Conservation (phyloP, 495 filamentous ascomycete genomes). For the Lindgomyces ingoldianus region DNA sequence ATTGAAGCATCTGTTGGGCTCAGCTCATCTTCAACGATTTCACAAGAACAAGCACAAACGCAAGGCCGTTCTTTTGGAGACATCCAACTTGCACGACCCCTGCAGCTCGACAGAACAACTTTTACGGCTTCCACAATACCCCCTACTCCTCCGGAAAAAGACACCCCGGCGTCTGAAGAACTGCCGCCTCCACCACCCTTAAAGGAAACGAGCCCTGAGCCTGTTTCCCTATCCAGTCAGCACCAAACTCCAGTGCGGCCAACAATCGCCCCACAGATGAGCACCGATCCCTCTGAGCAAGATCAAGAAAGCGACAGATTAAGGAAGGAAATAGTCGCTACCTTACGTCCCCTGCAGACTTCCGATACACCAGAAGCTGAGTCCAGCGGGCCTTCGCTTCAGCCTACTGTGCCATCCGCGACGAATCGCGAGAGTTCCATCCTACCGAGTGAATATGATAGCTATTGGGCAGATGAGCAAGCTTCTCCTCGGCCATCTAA, state of each 20-base stretch:
- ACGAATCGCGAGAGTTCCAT: slow-evolving; percentile 51
- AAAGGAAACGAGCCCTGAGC: slow-evolving; percentile 47
- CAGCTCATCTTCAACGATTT: slow-evolving; percentile 1
- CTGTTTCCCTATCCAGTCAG: slow-evolving; percentile 29
- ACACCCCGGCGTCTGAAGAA: slow-evolving; percentile 30
- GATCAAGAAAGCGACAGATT: slow-evolving; percentile 76
- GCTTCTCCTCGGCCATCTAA: slow-evolving; percentile 34
- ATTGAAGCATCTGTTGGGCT: slow-evolving; percentile 37
- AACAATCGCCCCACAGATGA: slow-evolving; percentile 56
- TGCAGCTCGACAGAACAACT: slow-evolving; percentile 34
- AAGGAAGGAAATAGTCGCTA: slow-evolving; percentile 77
- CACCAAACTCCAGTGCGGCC: slow-evolving; percentile 43
- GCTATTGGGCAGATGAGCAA: slow-evolving; percentile 55
- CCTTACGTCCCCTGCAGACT: slow-evolving; percentile 56
- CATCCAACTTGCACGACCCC: slow-evolving; percentile 31
- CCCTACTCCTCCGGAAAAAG: slow-evolving; percentile 42
- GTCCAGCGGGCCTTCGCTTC: slow-evolving; percentile 16
- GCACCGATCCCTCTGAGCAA: slow-evolving; percentile 57
- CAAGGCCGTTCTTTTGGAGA: slow-evolving; percentile 24
- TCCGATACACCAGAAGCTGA: background rate
- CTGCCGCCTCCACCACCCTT: slow-evolving; percentile 52
- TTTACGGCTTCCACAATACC: slow-evolving; percentile 37
- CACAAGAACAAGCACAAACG: background rate
- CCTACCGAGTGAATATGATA: slow-evolving; percentile 61
- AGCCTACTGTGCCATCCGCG: slow-evolving; percentile 1